A percentile compares a stretch with the other conserved stretches of the same genome.
These are phyloP conservation scores for Hypoxylon intermedium DNA, from an alignment of 495 filamentous ascomycete genomes.

Conservation along the genomic window DNA sequence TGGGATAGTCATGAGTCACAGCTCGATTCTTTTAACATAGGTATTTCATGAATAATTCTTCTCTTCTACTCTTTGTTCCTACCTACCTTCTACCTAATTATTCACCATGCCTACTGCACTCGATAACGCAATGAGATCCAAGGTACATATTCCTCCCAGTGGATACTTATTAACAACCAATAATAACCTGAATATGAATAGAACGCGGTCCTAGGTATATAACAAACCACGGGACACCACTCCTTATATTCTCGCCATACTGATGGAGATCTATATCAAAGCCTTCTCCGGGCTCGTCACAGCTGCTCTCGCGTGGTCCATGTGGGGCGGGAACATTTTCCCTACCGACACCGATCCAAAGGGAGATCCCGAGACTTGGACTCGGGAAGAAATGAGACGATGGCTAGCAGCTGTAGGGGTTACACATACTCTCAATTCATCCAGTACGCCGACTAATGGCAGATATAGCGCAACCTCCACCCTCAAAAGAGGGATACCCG, in stretches of 20 bases:
- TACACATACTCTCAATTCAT: neutral
- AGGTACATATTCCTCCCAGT: constrained; percentile 56
- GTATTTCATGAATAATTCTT: neutral
- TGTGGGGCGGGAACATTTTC: constrained; percentile 84
- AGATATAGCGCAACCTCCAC: constrained; percentile 71
- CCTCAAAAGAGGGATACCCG: constrained; percentile 69
- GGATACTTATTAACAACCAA: constrained; percentile 38
- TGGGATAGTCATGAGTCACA: constrained; percentile 19
- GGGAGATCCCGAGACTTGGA: constrained; percentile 79
- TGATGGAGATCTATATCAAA: constrained; percentile 46
- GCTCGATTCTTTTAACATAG: too few species aligned
- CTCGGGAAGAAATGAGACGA: constrained; percentile 69
- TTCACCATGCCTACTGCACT: constrained; percentile 73
- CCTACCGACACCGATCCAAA: constrained; percentile 74
- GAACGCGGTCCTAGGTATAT: constrained; percentile 44
- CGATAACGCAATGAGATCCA: constrained; percentile 79
- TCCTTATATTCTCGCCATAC: constrained; percentile 14
- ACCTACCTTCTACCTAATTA: neutral
- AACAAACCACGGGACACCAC: neutral
- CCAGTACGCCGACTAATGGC: neutral
- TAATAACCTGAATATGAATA: constrained; percentile 20
- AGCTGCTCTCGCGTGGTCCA: constrained; percentile 81
- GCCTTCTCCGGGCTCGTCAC: constrained; percentile 84
- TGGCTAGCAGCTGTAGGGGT: constrained; percentile 78
- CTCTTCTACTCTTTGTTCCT: neutral